A percentile compares a stretch with the other conserved stretches of the same genome.
These are phyloP conservation scores for Skeletonema marinoi DNA, from an alignment of 108 stramenopile species.

Conservation along the genomic window DNA sequence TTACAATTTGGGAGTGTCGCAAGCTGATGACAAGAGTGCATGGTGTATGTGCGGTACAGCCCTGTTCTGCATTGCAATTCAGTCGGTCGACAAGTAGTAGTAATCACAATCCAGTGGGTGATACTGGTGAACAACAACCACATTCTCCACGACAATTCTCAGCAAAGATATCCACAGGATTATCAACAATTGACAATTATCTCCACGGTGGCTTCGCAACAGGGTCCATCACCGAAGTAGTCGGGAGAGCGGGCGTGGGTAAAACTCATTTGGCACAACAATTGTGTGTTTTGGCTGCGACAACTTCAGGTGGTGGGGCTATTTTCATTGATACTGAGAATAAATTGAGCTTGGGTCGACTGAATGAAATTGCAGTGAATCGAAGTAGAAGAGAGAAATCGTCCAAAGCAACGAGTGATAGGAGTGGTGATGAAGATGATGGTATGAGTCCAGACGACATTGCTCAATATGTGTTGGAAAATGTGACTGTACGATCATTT, in stretches of 20 bases:
- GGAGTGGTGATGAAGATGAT: background rate
- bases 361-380: slow-evolving; percentile 62
- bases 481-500: slow-evolving; percentile 68
- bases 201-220: slow-evolving; percentile 69
- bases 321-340: slow-evolving; percentile 86
- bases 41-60: slow-evolving; percentile 40
- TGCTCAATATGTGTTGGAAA: slow-evolving; percentile 53
- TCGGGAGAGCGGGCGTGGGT: slow-evolving; percentile 75
- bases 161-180: slow-evolving; percentile 58
- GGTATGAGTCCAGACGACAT: background rate
- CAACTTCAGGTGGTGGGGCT: slow-evolving; percentile 47
- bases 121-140: background rate
- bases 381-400: slow-evolving; percentile 1
- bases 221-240: slow-evolving; percentile 71
- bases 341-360: slow-evolving; percentile 66
- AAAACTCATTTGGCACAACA: slow-evolving; percentile 85
- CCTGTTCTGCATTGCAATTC: slow-evolving; percentile 42
- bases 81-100: slow-evolving; percentile 4
- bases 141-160: background rate
- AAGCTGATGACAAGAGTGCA: slow-evolving; percentile 49
- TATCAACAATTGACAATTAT: slow-evolving; percentile 59
- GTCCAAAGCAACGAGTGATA: background rate
- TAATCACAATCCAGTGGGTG: background rate
- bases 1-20: slow-evolving; percentile 67
- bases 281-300: slow-evolving; percentile 69